Percentiles rank a stretch among this genome's conserved stretches.
Evolutionary conservation across 768 basidiomycete species (phyloP).

Genomic region (Daedaleopsis sinensis): DNA sequence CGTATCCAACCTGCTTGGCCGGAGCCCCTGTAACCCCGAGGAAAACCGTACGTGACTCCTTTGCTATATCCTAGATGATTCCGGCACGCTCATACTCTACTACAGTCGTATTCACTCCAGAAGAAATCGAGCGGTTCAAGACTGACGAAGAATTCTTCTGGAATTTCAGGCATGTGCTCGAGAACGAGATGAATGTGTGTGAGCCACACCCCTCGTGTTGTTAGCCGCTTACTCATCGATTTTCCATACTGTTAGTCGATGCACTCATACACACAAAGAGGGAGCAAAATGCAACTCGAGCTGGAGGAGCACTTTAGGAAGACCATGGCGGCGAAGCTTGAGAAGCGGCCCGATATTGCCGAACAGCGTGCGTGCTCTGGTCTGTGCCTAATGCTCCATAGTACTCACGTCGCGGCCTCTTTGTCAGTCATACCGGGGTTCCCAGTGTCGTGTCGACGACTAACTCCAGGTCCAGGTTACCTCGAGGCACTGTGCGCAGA

Average conservation of each 20-base stretch:
- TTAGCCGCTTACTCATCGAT: not conserved
- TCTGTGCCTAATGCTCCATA: not conserved
- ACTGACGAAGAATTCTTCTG: slow-evolving; percentile 45
- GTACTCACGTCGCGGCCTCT: not conserved
- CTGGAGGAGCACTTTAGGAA: slow-evolving; percentile 42
- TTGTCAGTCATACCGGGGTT: slow-evolving; percentile 58
- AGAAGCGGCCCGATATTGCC: slow-evolving; percentile 62
- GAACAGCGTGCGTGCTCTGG: slow-evolving; percentile 45
- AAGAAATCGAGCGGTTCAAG: slow-evolving; percentile 52
- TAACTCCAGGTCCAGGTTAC: slow-evolving; percentile 71
- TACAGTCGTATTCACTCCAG: slow-evolving; percentile 50
- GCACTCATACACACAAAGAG: slow-evolving; percentile 41
- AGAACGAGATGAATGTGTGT: slow-evolving; percentile 52
- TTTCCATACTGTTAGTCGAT: slow-evolving; percentile 36
- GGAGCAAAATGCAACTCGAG: slow-evolving; percentile 40
- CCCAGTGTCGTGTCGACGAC: slow-evolving; percentile 58
- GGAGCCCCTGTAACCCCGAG: slow-evolving; percentile 24
- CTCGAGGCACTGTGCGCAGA: slow-evolving; percentile 65
- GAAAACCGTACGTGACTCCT: slow-evolving; percentile 31
- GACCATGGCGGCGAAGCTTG: slow-evolving; percentile 52
- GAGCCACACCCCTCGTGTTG: not conserved
- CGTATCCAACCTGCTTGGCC: slow-evolving; percentile 40
- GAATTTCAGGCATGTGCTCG: slow-evolving; percentile 50
- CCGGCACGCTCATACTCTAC: slow-evolving; percentile 14
- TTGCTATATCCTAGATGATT: too few species aligned